A percentile compares a stretch with the other conserved stretches of the same genome.
These are phyloP conservation scores for Periglandula ipomoeae DNA, from an alignment of 2,329 filamentous ascomycete genomes.

Conservation along the genomic window DNA sequence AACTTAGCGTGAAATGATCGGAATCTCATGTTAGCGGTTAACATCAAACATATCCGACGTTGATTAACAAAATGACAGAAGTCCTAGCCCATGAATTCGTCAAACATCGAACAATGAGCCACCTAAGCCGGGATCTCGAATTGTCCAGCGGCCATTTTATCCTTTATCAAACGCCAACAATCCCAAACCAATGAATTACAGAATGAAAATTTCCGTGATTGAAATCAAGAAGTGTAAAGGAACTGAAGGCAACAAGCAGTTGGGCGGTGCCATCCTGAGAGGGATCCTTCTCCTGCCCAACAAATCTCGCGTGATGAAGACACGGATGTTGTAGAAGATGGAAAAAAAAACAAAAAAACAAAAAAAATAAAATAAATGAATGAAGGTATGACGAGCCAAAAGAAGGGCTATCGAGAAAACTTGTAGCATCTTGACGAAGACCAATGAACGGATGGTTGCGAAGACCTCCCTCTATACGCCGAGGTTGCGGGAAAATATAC, in stretches of 20 bases:
- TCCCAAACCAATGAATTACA: background rate
- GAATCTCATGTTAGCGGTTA: slow-evolving; percentile 1
- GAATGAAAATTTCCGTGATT: background rate
- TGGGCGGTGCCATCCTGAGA: no score
- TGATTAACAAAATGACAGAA: background rate
- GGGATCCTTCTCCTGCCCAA: no score
- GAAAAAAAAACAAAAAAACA: no score
- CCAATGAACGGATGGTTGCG: no score
- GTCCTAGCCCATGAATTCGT: background rate
- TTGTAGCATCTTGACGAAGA: no score
- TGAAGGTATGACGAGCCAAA: no score
- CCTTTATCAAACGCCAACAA: slow-evolving; percentile 5
- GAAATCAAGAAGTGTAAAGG: background rate
- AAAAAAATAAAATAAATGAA: background rate
- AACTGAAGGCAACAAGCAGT: background rate
- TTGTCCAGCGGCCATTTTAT: slow-evolving; percentile 4
- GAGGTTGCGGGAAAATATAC: background rate
- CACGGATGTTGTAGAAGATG: no score
- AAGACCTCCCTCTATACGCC: slow-evolving; percentile 1
- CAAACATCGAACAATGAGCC: slow-evolving; percentile 3
- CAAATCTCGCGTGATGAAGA: no score
- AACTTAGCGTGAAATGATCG: background rate
- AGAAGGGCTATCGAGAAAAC: no score
- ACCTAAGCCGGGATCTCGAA: background rate
- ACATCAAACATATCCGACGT: background rate